Evolutionary conservation across 306 rosid genomes (phyloP).

Genomic region (Canavalia gladiata): DNA sequence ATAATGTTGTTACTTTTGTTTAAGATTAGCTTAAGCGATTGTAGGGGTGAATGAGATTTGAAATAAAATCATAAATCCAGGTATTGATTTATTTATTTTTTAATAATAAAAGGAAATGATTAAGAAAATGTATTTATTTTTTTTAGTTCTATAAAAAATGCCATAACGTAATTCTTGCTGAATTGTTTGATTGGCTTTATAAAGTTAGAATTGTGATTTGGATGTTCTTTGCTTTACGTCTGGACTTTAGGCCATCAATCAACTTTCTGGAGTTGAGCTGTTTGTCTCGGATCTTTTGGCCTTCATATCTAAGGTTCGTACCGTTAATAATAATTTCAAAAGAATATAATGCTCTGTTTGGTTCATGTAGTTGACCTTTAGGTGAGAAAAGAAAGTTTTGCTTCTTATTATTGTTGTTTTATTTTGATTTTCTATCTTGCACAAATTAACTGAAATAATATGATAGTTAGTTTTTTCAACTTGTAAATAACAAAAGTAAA

Average conservation of each 20-base stretch:
- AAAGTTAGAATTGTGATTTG: constrained; percentile 5
- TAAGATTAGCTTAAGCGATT: neutral
- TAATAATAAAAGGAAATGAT: too few species aligned
- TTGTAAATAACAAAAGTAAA: neutral
- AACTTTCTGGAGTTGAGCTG: neutral
- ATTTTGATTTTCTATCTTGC: neutral
- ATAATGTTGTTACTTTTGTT: neutral
- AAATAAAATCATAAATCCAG: neutral
- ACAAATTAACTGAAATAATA: neutral
- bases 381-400: neutral
- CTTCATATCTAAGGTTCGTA: constrained; percentile 12
- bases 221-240: constrained; percentile 3
- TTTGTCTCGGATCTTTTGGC: neutral
- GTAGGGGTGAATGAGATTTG: neutral
- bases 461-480: neutral
- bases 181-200: neutral
- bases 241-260: constrained; percentile 42
- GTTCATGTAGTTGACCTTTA: neutral
- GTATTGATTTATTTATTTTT: neutral
- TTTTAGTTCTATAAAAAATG: neutral
- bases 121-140: too few species aligned
- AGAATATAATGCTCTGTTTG: neutral
- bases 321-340: neutral
- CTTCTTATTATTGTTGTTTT: neutral
- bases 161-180: neutral